Evolutionary conservation across 306 rosid genomes (phyloP), one percentile per base, ranked within the genome.

Genomic region (Dalbergia cultrata): DNA sequence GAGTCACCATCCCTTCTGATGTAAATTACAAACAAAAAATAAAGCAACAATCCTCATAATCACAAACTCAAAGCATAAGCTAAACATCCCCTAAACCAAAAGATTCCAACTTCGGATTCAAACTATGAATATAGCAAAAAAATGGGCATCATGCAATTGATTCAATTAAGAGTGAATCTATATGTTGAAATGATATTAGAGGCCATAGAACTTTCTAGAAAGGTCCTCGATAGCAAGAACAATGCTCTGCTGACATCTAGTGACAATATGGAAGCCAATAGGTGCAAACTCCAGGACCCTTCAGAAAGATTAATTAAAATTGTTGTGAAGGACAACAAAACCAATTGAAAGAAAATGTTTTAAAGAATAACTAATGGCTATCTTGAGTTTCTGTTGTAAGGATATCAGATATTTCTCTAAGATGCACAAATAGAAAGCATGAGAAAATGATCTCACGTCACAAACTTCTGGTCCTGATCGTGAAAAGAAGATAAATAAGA

Each of bases 101-200:
- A 58, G 14, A 9, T 4, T 21, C 31, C 5, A 21, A 5, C 53
- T 47, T 10, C 12, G 10, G 14, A 47, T 37, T 37, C 41, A 4
- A 11, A 47, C 13, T 0, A 43, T 4, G 13, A 12, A 13, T 1
- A 49, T 0, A 49, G 54, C 0, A 18, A 16, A 16, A 54, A 54
- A 22, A 54, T n/a, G 26, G 13, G 26, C 26, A 54, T 8, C 21
- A n/a, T 54, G 41, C 18, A 62, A 62, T 13, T 62, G 45, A 58
- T 58, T 58, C 34, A 21, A 58, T 21, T 4, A 12, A 47, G 1
- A 13, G 17, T 4, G 13, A 50, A 50, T n/a, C 0, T 31, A 13
- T 62, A 78, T 97, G 98, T 95, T 97, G 1, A 98, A 97, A 67
- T 95, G 99, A 81, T 95, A 93, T 85, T 95, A 97, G 31, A 93